Conservation (phyloP, 1,139 yeast species). For the Magnusiomyces suaveolens region DNA sequence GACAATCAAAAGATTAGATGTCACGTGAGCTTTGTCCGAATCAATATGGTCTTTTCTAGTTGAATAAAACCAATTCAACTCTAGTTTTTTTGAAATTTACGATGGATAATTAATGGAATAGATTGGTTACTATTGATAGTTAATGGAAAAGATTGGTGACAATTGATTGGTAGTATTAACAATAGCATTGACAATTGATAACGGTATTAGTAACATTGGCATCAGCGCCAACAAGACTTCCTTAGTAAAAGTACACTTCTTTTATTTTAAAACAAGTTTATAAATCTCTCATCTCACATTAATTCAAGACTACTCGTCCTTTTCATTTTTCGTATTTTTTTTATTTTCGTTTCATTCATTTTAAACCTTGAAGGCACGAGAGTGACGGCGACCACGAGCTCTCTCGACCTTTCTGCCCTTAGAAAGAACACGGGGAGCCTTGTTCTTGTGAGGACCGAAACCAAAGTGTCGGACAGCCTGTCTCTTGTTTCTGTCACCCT, state of each 20-base stretch:
- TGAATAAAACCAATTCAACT: no score
- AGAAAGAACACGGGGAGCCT: slow-evolving; percentile 97
- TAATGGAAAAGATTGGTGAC: no score
- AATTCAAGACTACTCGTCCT: neutral
- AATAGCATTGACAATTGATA: no score
- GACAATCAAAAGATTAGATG: no score
- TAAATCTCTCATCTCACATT: neutral
- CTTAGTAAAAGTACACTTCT: no score
- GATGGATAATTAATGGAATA: no score
- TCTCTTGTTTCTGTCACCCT: slow-evolving; percentile 98
- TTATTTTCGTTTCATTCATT: neutral
- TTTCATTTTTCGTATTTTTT: neutral
- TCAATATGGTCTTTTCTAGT: neutral
- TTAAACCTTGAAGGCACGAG: slow-evolving; percentile 99
- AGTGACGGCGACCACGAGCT: slow-evolving; percentile 99
- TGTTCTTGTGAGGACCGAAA: slow-evolving; percentile 98
- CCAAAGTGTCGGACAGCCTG: slow-evolving; percentile 99
- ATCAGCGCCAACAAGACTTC: no score
- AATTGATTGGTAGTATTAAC: no score
- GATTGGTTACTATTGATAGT: no score
- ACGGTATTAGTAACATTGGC: no score
- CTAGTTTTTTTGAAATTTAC: no score
- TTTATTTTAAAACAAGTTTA: neutral
- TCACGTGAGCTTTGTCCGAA: no score
- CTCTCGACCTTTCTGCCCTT: slow-evolving; percentile 99